Conservation (phyloP, 345 rosid species). For the Euphorbia tirucalli region DNA sequence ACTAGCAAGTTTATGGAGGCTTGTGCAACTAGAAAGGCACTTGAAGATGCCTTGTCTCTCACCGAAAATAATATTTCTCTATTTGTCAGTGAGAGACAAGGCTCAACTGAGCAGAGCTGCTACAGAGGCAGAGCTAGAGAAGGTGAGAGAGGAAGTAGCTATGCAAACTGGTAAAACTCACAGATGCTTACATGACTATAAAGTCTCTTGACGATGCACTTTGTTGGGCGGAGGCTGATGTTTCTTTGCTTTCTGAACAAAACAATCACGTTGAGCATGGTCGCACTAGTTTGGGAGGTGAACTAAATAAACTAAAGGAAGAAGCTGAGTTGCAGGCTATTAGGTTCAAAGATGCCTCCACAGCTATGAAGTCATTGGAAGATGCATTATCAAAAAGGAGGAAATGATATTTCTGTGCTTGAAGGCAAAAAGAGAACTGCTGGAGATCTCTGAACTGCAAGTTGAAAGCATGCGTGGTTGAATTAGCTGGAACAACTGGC, state of each 20-base stretch:
- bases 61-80: conserved; percentile 55
- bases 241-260: conserved; percentile 49
- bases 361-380: conserved; percentile 56
- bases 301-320: conserved; percentile 53
- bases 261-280: conserved; percentile 36
- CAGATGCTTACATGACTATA: conserved; percentile 54
- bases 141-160: conserved; percentile 45
- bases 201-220: conserved; percentile 61
- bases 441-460: conserved; percentile 63
- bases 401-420: conserved; percentile 45
- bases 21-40: conserved; percentile 44
- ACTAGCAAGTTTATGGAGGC: conserved; percentile 50
- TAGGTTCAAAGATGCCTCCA: conserved; percentile 46
- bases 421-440: conserved; percentile 55
- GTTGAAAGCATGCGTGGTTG: conserved; percentile 73
- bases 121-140: conserved; percentile 54
- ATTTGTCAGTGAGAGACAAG: conserved; percentile 61
- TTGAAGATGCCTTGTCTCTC: conserved; percentile 60
- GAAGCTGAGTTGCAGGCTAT: conserved; percentile 51
- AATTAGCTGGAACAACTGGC: conserved; percentile 65
- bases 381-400: conserved; percentile 56
- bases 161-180: conserved; percentile 48
- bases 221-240: conserved; percentile 50
- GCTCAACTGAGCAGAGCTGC: conserved; percentile 49
- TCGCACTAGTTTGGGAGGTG: conserved; percentile 46